phyloP scores from a whole-genome alignment of 495 filamentous ascomycete species.

The Patellaria atrata region DNA sequence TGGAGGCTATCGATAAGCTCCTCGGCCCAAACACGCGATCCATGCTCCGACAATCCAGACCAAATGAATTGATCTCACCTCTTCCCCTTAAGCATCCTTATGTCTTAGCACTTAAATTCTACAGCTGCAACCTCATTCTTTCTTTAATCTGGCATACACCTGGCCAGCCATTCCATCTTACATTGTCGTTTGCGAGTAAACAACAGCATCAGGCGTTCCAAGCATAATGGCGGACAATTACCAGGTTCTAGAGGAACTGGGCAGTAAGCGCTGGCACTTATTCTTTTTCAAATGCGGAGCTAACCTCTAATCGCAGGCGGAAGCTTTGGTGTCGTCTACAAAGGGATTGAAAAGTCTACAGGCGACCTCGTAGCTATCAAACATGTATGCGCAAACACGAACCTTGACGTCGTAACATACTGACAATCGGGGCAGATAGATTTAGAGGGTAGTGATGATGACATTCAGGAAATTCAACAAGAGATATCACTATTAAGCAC shows the following conservation, averaged over 20 bases:
- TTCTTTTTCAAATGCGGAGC: neutral
- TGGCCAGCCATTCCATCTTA: too few relatives aligned
- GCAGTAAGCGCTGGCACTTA: conserved; percentile 47
- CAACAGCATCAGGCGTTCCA: conserved; percentile 3
- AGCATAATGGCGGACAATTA: conserved; percentile 59
- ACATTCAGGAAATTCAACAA: conserved; percentile 94
- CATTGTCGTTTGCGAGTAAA: too few relatives aligned
- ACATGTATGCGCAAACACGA: conserved; percentile 38
- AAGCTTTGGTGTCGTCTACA: conserved; percentile 94
- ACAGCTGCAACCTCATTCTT: too few relatives aligned
- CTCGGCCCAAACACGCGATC: too few relatives aligned
- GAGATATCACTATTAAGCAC: conserved; percentile 93
- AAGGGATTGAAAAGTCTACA: conserved; percentile 72
- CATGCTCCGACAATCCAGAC: too few relatives aligned
- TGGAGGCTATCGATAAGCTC: too few relatives aligned
- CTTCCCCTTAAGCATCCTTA: too few relatives aligned
- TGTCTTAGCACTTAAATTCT: too few relatives aligned
- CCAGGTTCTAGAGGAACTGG: conserved; percentile 83
- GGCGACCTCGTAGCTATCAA: conserved; percentile 88
- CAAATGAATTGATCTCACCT: too few relatives aligned
- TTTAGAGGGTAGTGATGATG: conserved; percentile 93
- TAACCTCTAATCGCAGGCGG: conserved; percentile 41
- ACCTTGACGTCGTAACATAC: conserved; percentile 1
- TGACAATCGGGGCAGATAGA: conserved; percentile 54
- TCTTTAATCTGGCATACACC: too few relatives aligned